Evolutionary conservation across 2,329 filamentous ascomycete species (phyloP).

Genomic region (Fusarium nurragi): DNA sequence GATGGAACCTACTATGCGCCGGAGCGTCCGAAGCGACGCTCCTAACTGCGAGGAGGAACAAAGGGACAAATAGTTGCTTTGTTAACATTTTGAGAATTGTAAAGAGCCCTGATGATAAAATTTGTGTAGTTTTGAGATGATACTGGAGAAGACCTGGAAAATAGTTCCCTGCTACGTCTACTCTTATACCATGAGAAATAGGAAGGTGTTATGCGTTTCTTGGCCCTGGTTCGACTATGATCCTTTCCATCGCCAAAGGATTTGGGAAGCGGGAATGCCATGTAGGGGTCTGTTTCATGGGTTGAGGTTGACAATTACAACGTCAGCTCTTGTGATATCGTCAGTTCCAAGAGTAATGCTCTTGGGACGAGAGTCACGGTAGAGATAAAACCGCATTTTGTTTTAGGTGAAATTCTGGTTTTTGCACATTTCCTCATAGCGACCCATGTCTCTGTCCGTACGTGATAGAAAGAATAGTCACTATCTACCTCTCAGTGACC

Average conservation of each 20-base stretch:
- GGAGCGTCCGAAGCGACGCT: conserved; percentile 46
- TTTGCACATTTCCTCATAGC: not conserved
- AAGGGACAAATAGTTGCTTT: not conserved
- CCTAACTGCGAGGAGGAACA: not conserved
- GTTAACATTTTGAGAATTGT: conserved; percentile 3
- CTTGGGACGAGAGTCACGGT: too few relatives aligned
- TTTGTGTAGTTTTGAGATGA: not conserved
- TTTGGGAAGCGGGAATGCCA: too few relatives aligned
- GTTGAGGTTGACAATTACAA: too few relatives aligned
- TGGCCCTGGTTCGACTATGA: too few relatives aligned
- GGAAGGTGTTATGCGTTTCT: not conserved
- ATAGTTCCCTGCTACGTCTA: too few relatives aligned
- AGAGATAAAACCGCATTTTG: not conserved
- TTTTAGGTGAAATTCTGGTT: not conserved
- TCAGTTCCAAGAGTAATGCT: too few relatives aligned
- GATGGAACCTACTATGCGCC: conserved; percentile 51
- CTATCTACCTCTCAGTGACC: not conserved
- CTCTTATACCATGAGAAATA: not conserved
- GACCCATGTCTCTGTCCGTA: too few relatives aligned
- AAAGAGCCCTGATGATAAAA: not conserved
- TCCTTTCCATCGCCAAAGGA: too few relatives aligned
- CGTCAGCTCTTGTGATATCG: too few relatives aligned
- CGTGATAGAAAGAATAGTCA: not conserved
- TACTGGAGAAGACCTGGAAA: not conserved
- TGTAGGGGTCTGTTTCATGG: not conserved